Conservation (phyloP, 106 monocot genomes). For the Dendrobium officinale region DNA sequence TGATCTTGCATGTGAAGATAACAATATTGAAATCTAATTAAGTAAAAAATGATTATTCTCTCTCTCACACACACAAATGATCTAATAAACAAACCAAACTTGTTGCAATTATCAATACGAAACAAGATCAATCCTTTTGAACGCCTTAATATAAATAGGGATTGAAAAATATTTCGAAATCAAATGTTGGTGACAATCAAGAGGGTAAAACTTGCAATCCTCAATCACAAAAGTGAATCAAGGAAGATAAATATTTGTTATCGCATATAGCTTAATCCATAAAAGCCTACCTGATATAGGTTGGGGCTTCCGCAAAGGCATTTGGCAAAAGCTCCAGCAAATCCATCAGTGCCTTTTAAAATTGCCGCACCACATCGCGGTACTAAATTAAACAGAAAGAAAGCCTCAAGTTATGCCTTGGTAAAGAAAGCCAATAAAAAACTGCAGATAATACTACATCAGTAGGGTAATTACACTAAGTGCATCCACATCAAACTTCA, state of each 20-base stretch:
- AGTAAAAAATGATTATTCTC: too few relatives aligned
- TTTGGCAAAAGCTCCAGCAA: constrained; percentile 83
- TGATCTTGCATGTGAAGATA: too few relatives aligned
- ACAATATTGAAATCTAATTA: too few relatives aligned
- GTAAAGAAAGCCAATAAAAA: constrained; percentile 3
- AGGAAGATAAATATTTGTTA: background rate
- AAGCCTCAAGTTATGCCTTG: background rate
- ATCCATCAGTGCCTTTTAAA: constrained; percentile 88
- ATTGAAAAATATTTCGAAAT: too few relatives aligned
- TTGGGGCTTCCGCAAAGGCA: constrained; percentile 88
- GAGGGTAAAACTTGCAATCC: background rate
- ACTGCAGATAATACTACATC: background rate
- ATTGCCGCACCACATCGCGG: constrained; percentile 81
- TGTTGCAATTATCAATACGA: too few relatives aligned
- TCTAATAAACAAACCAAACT: too few relatives aligned
- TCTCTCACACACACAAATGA: too few relatives aligned
- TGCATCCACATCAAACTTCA: too few relatives aligned
- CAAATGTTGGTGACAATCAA: too few relatives aligned
- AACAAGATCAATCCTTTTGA: too few relatives aligned
- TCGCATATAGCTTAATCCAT: background rate
- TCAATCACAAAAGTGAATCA: background rate
- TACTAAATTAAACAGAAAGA: constrained; percentile 34
- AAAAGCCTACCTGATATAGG: constrained; percentile 68
- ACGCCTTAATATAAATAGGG: too few relatives aligned
- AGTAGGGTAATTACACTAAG: background rate